Evolutionary conservation across 441 rosid species (phyloP).

Genomic region (Theobroma grandiflorum): DNA sequence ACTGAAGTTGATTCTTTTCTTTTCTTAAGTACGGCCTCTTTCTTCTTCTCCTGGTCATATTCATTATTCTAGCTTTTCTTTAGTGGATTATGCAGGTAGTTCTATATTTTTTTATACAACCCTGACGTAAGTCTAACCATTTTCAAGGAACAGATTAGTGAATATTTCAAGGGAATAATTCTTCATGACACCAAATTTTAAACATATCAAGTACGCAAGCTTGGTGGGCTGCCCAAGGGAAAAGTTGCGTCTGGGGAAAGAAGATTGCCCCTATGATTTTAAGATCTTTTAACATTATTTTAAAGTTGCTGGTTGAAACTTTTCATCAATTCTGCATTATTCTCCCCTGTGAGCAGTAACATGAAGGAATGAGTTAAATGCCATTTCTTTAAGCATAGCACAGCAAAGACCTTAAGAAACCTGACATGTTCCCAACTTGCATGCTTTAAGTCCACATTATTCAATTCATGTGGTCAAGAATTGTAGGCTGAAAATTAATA

Average conservation of each 20-base stretch:
- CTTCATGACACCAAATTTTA: background rate
- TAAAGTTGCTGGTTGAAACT: background rate
- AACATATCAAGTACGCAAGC: background rate
- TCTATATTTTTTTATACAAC: slow-evolving; percentile 19
- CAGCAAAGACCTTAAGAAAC: background rate
- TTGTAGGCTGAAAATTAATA: background rate
- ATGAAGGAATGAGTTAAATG: background rate
- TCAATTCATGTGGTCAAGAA: background rate
- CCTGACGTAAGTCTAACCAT: slow-evolving; percentile 24
- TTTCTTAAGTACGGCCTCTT: background rate
- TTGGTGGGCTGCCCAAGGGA: background rate
- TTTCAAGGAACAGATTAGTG: slow-evolving; percentile 21
- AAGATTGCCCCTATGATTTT: background rate
- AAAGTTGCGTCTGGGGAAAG: background rate
- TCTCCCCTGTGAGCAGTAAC: background rate
- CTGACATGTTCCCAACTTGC: background rate
- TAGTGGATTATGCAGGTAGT: slow-evolving; percentile 8
- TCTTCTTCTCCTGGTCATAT: background rate
- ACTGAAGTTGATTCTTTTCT: slow-evolving; percentile 32
- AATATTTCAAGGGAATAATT: slow-evolving; percentile 27
- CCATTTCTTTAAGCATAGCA: background rate
- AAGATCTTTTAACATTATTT: background rate
- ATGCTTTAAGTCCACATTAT: background rate
- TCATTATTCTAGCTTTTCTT: slow-evolving; percentile 21
- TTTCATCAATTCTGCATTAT: background rate